Evolutionary conservation across 371 early-diverging fungal species (phyloP).

Genomic region (Mucor ambiguus): DNA sequence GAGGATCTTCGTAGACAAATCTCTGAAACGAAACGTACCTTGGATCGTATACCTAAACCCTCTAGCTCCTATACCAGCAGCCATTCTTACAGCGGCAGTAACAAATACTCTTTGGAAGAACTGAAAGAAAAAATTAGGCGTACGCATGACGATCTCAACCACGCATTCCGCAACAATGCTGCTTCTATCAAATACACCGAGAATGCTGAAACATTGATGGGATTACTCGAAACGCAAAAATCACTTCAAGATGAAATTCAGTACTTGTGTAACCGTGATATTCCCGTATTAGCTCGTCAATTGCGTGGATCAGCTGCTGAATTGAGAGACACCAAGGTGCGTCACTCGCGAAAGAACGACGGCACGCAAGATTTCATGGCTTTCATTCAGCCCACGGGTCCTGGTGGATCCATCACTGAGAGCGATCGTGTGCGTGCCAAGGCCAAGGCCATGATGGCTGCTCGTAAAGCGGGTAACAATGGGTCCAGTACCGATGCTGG

Average conservation of each 20-base stretch:
- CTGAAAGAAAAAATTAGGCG: constrained; percentile 49
- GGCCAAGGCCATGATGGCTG: constrained; percentile 69
- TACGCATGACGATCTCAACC: constrained; percentile 38
- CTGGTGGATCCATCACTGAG: constrained; percentile 60
- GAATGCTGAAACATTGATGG: constrained; percentile 36
- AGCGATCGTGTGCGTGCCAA: constrained; percentile 68
- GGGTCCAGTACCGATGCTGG: constrained; percentile 31
- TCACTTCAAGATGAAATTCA: constrained; percentile 51
- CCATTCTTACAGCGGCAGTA: constrained; percentile 7
- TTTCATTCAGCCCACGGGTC: constrained; percentile 58
- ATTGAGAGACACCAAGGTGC: constrained; percentile 58
- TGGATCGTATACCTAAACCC: constrained; percentile 25
- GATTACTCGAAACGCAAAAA: constrained; percentile 40
- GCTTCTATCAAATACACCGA: constrained; percentile 28
- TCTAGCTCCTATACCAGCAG: background rate
- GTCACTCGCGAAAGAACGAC: constrained; percentile 41
- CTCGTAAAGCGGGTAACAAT: constrained; percentile 47
- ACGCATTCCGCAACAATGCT: constrained; percentile 24
- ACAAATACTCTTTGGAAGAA: constrained; percentile 44
- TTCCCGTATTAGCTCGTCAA: constrained; percentile 56
- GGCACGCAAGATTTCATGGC: constrained; percentile 47
- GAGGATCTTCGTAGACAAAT: constrained; percentile 54
- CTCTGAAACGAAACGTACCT: constrained; percentile 42
- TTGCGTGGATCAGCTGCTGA: constrained; percentile 57
- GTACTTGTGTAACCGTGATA: constrained; percentile 50